Evolutionary conservation across 495 filamentous ascomycete species (phyloP), one percentile per base, ranked within the genome.

Genomic region (Penicillium steckii): DNA sequence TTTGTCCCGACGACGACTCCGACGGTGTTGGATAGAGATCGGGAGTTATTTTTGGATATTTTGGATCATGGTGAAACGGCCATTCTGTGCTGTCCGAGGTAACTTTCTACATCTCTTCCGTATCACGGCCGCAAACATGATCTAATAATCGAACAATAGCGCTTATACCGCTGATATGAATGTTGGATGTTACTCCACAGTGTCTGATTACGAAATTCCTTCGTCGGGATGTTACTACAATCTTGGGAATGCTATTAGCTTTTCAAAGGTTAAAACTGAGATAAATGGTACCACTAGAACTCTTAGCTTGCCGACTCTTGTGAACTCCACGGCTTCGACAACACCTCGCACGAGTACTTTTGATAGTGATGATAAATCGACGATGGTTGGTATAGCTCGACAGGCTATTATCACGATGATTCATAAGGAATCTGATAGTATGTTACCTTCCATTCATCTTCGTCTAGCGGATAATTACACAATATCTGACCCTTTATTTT

Each of bases 31-130:
- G 17, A 12, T 17, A 19, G 9, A 3, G 12, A 49, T 27, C 22
- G 24, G 29, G 38, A 30, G 15, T 1, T 41, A 15, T 42, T 49
- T 5, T 4, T 29, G 8, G 9, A 27, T 12, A 25, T 49, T 21
- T 29, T 49, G 23, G 47, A 41, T 6, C 26, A 12, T 6, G 41
- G 47, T 33, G 47, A 49, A 24, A 41, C 47, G 23, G 33, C 38
- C 2, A 35, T 41, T 18, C 4, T 41, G n/a, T 49, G 47, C 4
- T 49, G 47, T 23, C 47, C 47, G 17, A 41, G 38, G 38, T 41
- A 41, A 41, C 18, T 22, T 7, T 4, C 2, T 22, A 3, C 17
- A 21, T 1, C 22, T 8, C 37, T 21, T 21, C n/a, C n/a, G n/a
- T n/a, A n/a, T n/a, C n/a, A n/a, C n/a, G n/a, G n/a, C n/a, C n/a